A percentile compares a stretch with the other conserved stretches of the same genome.
These are phyloP conservation scores for Lentinula lateritia DNA, from an alignment of 768 basidiomycete species.

Conservation along the genomic window DNA sequence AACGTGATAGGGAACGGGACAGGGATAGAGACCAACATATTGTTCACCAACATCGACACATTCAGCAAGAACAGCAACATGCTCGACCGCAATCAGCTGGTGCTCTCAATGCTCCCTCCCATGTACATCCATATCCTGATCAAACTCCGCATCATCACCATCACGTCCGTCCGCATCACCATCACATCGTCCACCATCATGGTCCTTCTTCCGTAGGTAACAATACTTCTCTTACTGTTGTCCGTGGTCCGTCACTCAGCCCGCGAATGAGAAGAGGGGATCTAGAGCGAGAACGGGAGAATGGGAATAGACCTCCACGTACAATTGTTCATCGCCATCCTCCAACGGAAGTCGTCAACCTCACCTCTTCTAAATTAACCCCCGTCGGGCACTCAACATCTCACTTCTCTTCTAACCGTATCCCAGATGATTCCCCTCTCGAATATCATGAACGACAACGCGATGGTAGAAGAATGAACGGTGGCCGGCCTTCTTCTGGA, in stretches of 20 bases:
- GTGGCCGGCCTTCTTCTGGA: slow-evolving; percentile 30
- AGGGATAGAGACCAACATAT: slow-evolving; percentile 25
- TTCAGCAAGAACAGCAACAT: slow-evolving; percentile 29
- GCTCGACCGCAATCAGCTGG: slow-evolving; percentile 10
- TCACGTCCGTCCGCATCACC: slow-evolving; percentile 32
- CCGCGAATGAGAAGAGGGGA: slow-evolving; percentile 17
- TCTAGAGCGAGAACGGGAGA: slow-evolving; percentile 24
- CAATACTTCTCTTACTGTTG: slow-evolving; percentile 22
- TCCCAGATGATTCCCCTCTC: slow-evolving; percentile 26
- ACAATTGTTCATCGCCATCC: slow-evolving; percentile 23
- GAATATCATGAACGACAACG: slow-evolving; percentile 14
- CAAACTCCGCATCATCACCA: slow-evolving; percentile 35
- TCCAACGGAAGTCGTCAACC: slow-evolving; percentile 47
- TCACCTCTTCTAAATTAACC: slow-evolving; percentile 33
- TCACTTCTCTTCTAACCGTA: slow-evolving; percentile 28
- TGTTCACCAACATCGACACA: slow-evolving; percentile 25
- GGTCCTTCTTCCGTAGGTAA: slow-evolving; percentile 17
- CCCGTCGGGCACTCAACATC: slow-evolving; percentile 7
- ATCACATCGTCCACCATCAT: slow-evolving; percentile 46
- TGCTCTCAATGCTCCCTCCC: slow-evolving; percentile 7
- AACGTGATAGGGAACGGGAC: slow-evolving; percentile 21
- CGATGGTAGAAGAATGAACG: slow-evolving; percentile 1
- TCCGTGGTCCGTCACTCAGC: slow-evolving; percentile 13
- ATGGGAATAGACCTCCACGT: slow-evolving; percentile 27
- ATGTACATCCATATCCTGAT: slow-evolving; percentile 18